Conservation (phyloP, 306 rosid genomes). For the Lotus japonicus region DNA sequence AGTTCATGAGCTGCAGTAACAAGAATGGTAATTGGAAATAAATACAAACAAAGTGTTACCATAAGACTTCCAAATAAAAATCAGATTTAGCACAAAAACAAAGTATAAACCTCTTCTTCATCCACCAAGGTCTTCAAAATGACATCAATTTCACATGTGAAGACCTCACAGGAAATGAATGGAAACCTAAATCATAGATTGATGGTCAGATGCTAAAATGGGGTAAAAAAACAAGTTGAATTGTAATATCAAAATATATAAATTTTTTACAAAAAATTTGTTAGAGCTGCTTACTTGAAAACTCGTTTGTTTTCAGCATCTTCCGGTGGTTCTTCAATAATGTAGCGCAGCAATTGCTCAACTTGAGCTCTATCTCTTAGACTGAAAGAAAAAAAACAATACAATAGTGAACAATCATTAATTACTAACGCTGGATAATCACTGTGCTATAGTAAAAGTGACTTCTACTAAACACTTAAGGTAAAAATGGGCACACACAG, state of each 20-base stretch:
- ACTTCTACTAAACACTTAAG: neutral
- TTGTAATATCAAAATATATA: neutral
- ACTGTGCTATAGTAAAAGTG: neutral
- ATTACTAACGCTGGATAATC: slow-evolving; percentile 9
- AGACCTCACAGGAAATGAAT: slow-evolving; percentile 89
- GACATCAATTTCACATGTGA: slow-evolving; percentile 97
- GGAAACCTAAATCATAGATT: slow-evolving; percentile 65
- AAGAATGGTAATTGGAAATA: slow-evolving; percentile 3
- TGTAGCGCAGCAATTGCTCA: slow-evolving; percentile 69
- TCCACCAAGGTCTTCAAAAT: slow-evolving; percentile 95
- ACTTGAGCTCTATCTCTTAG: slow-evolving; percentile 87
- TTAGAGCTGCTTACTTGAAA: slow-evolving; percentile 59
- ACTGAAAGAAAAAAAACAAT: slow-evolving; percentile 37
- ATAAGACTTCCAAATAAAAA: neutral
- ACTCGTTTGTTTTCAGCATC: slow-evolving; percentile 84
- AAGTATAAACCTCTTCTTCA: slow-evolving; percentile 75
- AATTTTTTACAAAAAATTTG: neutral
- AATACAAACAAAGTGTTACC: neutral
- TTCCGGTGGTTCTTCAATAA: slow-evolving; percentile 78
- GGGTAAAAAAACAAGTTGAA: neutral
- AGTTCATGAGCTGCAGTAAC: slow-evolving; percentile 75
- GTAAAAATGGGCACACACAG: slow-evolving; percentile 2
- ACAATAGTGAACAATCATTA: neutral
- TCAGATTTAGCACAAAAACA: neutral
- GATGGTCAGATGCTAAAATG: slow-evolving; percentile 19